A percentile compares a stretch with the other conserved stretches of the same genome.
phyloP scores from a whole-genome alignment of 179 eudicot genomes.

The Drosera spatulata region DNA sequence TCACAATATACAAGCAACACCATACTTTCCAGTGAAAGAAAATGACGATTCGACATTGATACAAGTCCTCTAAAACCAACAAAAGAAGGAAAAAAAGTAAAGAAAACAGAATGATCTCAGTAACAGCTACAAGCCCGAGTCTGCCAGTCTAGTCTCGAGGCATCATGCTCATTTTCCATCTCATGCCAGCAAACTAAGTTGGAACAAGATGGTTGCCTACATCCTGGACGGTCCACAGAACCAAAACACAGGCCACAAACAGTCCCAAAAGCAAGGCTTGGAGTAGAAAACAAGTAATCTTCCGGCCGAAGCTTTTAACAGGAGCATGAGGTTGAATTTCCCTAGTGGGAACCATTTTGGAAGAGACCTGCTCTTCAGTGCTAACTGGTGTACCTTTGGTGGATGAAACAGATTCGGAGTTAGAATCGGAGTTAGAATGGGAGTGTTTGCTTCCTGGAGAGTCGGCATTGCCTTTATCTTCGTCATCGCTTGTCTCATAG shows the following conservation, averaged over 20 bases:
- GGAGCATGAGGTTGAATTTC: slow-evolving; percentile 13
- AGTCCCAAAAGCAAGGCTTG: slow-evolving; percentile 22
- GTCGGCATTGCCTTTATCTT: slow-evolving; percentile 7
- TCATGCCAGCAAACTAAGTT: slow-evolving; percentile 27
- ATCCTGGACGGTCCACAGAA: slow-evolving; percentile 33
- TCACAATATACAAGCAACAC: too few species aligned
- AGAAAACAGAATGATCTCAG: too few species aligned
- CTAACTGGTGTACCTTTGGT: slow-evolving; percentile 27
- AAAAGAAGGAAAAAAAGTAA: too few species aligned
- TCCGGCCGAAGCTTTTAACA: slow-evolving; percentile 15
- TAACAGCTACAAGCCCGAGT: too few species aligned
- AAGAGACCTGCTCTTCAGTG: slow-evolving; percentile 11
- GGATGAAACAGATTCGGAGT: slow-evolving; percentile 33
- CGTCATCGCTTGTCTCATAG: slow-evolving; percentile 10
- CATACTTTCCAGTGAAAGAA: too few species aligned
- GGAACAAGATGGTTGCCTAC: slow-evolving; percentile 45
- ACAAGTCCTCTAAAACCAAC: too few species aligned
- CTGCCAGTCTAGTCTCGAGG: too few species aligned
- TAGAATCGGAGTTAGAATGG: slow-evolving; percentile 5
- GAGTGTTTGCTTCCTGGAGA: slow-evolving; percentile 14
- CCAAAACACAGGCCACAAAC: slow-evolving; percentile 25
- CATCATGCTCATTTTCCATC: too few species aligned
- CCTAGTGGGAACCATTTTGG: slow-evolving; percentile 11
- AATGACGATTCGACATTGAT: too few species aligned
- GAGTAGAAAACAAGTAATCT: slow-evolving; percentile 13